Percentiles rank a stretch among this genome's conserved stretches.
phyloP scores from a whole-genome alignment of 2,329 filamentous ascomycete species.

The Aspergillus fischeri region DNA sequence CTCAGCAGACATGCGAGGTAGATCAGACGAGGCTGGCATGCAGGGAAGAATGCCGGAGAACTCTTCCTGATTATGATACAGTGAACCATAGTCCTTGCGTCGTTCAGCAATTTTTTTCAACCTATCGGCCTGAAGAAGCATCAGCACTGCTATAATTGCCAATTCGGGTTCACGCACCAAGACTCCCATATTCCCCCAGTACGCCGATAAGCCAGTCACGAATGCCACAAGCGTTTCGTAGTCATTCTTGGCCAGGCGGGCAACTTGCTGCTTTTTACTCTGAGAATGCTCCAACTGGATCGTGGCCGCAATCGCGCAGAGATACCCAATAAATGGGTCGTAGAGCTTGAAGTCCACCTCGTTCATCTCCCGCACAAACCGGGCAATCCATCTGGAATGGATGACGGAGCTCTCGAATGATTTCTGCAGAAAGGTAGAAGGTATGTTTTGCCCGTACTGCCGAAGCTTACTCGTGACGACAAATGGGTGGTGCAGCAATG shows the following conservation, averaged over 20 bases:
- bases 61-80: slow-evolving; percentile 23
- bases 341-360: slow-evolving; percentile 18
- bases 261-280: slow-evolving; percentile 23
- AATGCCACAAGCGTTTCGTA: slow-evolving; percentile 19
- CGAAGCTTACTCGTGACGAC: slow-evolving; percentile 25
- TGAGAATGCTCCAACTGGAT: slow-evolving; percentile 26
- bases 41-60: slow-evolving; percentile 20
- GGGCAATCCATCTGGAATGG: slow-evolving; percentile 25
- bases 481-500: slow-evolving; percentile 24
- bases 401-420: slow-evolving; percentile 25
- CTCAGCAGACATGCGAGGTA: slow-evolving; percentile 21
- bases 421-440: slow-evolving; percentile 25
- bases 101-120: slow-evolving; percentile 19
- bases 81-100: slow-evolving; percentile 21
- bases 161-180: slow-evolving; percentile 9
- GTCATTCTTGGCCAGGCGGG: slow-evolving; percentile 18
- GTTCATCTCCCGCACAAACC: slow-evolving; percentile 21
- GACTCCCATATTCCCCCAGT: slow-evolving; percentile 20
- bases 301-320: slow-evolving; percentile 25
- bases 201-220: slow-evolving; percentile 16
- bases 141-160: neutral
- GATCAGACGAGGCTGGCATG: slow-evolving; percentile 22
- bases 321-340: slow-evolving; percentile 25
- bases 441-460: slow-evolving; percentile 19
- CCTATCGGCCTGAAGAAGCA: slow-evolving; percentile 10